phyloP scores from a whole-genome alignment of 768 basidiomycete species.

The Termitomyces sp. region DNA sequence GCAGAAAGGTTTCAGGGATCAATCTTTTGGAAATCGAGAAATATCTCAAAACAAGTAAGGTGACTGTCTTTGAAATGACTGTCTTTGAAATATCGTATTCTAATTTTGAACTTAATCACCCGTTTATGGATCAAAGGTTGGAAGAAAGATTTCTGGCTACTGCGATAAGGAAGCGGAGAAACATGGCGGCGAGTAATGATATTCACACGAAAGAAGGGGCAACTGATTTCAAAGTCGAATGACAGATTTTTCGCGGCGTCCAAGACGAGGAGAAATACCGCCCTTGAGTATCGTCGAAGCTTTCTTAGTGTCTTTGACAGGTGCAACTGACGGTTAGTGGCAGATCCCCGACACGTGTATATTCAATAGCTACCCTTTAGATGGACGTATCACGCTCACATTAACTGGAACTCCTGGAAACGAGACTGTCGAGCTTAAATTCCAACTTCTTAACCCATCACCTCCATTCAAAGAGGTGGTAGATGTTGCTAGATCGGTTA shows the following conservation, averaged over 20 bases:
- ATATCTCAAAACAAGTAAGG: slow-evolving; percentile 85
- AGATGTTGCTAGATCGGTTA: slow-evolving; percentile 75
- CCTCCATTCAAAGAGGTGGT: slow-evolving; percentile 84
- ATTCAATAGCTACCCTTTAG: slow-evolving; percentile 32
- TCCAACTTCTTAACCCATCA: slow-evolving; percentile 90
- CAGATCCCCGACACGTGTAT: not conserved
- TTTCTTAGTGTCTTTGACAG: slow-evolving; percentile 74
- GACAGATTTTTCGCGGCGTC: slow-evolving; percentile 14
- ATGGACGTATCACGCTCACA: slow-evolving; percentile 72
- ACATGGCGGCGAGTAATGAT: slow-evolving; percentile 29
- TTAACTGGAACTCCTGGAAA: slow-evolving; percentile 34
- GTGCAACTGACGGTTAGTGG: slow-evolving; percentile 64
- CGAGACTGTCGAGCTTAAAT: slow-evolving; percentile 68
- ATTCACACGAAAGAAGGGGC: not conserved
- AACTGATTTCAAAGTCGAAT: not conserved
- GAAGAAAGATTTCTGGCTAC: slow-evolving; percentile 84
- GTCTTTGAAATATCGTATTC: not conserved
- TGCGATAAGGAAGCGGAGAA: slow-evolving; percentile 57
- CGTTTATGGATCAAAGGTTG: slow-evolving; percentile 39
- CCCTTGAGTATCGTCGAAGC: slow-evolving; percentile 80
- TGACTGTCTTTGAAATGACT: slow-evolving; percentile 23
- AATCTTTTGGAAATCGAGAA: slow-evolving; percentile 81
- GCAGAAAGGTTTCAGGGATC: slow-evolving; percentile 66
- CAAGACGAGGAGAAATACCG: slow-evolving; percentile 49
- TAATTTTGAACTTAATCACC: not conserved